Evolutionary conservation across 305 asterid species (phyloP), one percentile per base, ranked within the genome.

Genomic region (Fraxinus floribunda): DNA sequence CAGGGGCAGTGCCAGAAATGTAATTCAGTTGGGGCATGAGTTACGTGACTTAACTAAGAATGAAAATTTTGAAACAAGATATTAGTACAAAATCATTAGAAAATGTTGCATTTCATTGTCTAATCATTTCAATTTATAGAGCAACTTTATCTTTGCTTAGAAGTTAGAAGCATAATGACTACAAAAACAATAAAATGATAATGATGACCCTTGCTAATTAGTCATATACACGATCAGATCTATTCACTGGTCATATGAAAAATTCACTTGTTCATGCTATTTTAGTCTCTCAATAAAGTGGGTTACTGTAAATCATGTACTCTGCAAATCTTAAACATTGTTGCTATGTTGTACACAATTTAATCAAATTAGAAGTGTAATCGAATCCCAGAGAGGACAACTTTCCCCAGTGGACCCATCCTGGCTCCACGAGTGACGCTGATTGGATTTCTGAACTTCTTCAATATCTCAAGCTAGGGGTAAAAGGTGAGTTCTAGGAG

Each of bases 151-250:
- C 41, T 71, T 71, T 71, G 44, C 76, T 71, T 71, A 71, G 76
- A 68, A 68, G 75, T 68, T 68, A 68, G 75, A 71, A 71, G 76
- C 76, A 71, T 70, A 30, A 70, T 70, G 41, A 70, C 76, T 32
- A 32, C 76, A 11, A 32, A 32, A 32, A 30, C 20, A 32, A 16
- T 71, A 13, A 4, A 71, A 26, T 71, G 44, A 71, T 71, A 13
- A 71, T 71, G 76, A 71, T 30, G 41, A 16, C 44, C 24, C 22
- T 71, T 71, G 24, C 76, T 16, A 71, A 32, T 15, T 30, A 71
- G 11, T 71, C 76, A 16, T 6, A 32, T 30, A 32, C 6, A 71
- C 1, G 44, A 72, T 34, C 29, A 1, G 6, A 72, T 34, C 24
- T 34, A 71, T 35, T 72, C 16, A 72, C 30, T 35, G 29, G 29